Conservation (phyloP, 1,139 yeast genomes). For the Candida mesenterica region DNA sequence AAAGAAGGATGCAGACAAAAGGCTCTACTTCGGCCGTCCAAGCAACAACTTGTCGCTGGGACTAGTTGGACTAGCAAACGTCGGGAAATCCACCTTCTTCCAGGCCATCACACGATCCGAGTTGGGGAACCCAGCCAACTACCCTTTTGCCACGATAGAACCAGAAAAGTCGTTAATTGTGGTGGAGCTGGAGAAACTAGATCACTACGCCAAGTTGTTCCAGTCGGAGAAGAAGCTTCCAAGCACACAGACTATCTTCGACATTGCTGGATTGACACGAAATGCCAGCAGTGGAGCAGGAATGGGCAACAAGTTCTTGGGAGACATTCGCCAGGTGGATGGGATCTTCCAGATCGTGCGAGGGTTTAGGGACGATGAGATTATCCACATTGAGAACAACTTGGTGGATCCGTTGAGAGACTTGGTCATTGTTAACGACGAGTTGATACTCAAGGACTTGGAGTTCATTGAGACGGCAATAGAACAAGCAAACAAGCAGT, state of each 20-base stretch:
- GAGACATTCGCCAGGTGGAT: slow-evolving; percentile 71
- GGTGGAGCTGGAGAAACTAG: slow-evolving; percentile 54
- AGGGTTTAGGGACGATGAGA: slow-evolving; percentile 65
- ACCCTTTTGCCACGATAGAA: slow-evolving; percentile 77
- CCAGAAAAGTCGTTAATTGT: slow-evolving; percentile 65
- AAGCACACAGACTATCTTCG: slow-evolving; percentile 59
- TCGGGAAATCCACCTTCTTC: slow-evolving; percentile 68
- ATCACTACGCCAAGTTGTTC: slow-evolving; percentile 43
- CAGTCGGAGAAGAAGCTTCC: slow-evolving; percentile 52
- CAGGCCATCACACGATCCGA: slow-evolving; percentile 70
- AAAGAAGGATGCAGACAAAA: slow-evolving; percentile 2
- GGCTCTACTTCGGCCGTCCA: slow-evolving; percentile 44
- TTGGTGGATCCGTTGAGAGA: slow-evolving; percentile 69
- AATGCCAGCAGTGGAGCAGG: slow-evolving; percentile 80
- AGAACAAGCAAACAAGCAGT: slow-evolving; percentile 43
- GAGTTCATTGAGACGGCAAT: slow-evolving; percentile 60
- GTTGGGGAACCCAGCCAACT: slow-evolving; percentile 75
- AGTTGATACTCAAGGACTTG: slow-evolving; percentile 67
- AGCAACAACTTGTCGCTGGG: slow-evolving; percentile 55
- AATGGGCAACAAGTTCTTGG: slow-evolving; percentile 68
- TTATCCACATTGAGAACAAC: slow-evolving; percentile 64
- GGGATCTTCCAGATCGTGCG: slow-evolving; percentile 72
- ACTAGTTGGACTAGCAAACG: slow-evolving; percentile 75
- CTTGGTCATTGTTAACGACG: slow-evolving; percentile 66
- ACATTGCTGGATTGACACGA: slow-evolving; percentile 73